Conservation (phyloP, 2,329 filamentous ascomycete species). For the Fusarium pininemorale region DNA sequence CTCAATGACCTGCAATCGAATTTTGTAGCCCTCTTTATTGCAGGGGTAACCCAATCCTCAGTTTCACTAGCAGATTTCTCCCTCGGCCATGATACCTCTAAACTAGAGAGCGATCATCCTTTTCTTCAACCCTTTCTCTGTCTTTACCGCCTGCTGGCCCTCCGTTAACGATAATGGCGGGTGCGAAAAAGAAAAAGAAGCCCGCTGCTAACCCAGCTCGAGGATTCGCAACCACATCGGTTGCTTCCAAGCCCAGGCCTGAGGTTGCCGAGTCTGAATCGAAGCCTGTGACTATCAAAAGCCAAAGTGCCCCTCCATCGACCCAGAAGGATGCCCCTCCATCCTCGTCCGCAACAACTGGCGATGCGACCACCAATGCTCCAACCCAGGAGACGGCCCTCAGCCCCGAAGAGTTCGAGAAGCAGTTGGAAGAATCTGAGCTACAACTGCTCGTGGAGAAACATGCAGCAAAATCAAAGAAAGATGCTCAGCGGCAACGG, state of each 20-base stretch:
- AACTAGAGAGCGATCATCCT: background rate
- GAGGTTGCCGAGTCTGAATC: slow-evolving; percentile 60
- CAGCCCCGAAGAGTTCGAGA: slow-evolving; percentile 89
- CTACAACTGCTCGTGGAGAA: slow-evolving; percentile 89
- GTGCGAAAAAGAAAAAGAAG: slow-evolving; percentile 89
- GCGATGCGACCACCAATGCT: slow-evolving; percentile 33
- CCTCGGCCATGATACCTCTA: background rate
- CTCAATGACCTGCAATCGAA: slow-evolving; percentile 3
- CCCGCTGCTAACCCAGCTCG: slow-evolving; percentile 84
- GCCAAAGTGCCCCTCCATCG: slow-evolving; percentile 46
- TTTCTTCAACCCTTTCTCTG: background rate
- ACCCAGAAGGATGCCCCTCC: slow-evolving; percentile 44
- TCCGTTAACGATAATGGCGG: slow-evolving; percentile 65
- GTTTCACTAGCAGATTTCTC: background rate
- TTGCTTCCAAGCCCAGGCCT: slow-evolving; percentile 81
- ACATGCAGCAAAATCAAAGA: slow-evolving; percentile 78
- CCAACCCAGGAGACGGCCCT: slow-evolving; percentile 58
- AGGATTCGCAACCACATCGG: slow-evolving; percentile 92
- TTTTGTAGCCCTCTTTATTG: background rate
- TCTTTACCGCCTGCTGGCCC: background rate
- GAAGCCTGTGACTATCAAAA: slow-evolving; percentile 35
- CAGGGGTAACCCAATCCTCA: background rate
- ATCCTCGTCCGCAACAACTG: slow-evolving; percentile 39
- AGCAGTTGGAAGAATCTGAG: slow-evolving; percentile 88
- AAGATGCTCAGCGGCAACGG: slow-evolving; percentile 80